Evolutionary conservation across 176 grass and related monocot genomes (phyloP).

Genomic region (Zea luxurians): DNA sequence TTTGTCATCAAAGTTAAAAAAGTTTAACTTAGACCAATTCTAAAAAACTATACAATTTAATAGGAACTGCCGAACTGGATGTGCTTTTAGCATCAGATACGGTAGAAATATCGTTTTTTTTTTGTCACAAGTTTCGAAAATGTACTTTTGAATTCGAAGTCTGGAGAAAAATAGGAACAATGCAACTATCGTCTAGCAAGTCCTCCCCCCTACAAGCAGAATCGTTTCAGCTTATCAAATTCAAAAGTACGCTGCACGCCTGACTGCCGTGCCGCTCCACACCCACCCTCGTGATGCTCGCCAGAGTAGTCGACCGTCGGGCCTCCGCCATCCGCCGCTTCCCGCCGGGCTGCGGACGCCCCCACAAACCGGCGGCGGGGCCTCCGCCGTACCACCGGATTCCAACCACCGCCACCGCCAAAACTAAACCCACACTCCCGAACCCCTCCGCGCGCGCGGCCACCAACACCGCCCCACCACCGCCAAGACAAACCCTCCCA

Average conservation of each 20-base stretch:
- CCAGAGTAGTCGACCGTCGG: background rate
- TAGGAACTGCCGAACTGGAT: background rate
- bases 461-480: background rate
- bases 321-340: constrained; percentile 41
- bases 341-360: constrained; percentile 39
- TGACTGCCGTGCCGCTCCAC: background rate
- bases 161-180: too few relatives aligned
- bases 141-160: too few relatives aligned
- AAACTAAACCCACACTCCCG: background rate
- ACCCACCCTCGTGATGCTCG: constrained; percentile 3
- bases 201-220: too few relatives aligned
- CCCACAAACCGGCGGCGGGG: background rate
- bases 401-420: background rate
- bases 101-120: too few relatives aligned
- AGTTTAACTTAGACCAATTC: background rate
- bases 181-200: too few relatives aligned
- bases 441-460: constrained; percentile 22
- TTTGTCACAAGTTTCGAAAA: too few relatives aligned
- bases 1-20: background rate
- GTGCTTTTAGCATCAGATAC: background rate
- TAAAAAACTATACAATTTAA: background rate
- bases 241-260: background rate
- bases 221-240: too few relatives aligned
- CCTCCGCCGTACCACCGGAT: background rate
- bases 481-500: background rate